phyloP scores from a whole-genome alignment of 1,284 basidiomycete species.

The Marasmius tenuissimus region DNA sequence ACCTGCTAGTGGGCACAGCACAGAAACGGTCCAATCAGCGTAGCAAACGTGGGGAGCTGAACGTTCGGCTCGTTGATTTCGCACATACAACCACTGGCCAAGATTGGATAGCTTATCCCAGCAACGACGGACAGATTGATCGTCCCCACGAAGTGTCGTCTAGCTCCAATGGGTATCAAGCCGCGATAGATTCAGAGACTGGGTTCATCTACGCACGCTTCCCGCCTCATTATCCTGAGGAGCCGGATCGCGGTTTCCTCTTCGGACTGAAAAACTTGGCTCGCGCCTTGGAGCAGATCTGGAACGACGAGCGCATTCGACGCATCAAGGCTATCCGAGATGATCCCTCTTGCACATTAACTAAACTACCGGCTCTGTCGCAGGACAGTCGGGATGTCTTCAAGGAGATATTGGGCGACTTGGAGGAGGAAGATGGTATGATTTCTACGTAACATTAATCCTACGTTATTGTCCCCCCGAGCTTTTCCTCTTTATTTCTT shows the following conservation, averaged over 20 bases:
- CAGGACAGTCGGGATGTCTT: conserved; percentile 77
- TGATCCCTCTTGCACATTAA: conserved; percentile 43
- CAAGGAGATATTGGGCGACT: conserved; percentile 62
- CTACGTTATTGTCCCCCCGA: neutral
- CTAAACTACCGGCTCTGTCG: conserved; percentile 61
- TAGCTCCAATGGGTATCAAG: conserved; percentile 77
- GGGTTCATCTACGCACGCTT: conserved; percentile 85
- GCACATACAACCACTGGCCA: conserved; percentile 96
- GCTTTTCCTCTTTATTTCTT: neutral
- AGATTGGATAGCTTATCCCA: conserved; percentile 79
- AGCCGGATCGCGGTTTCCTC: conserved; percentile 93
- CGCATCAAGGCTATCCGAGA: conserved; percentile 66
- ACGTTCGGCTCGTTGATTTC: conserved; percentile 97
- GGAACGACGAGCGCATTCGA: conserved; percentile 77
- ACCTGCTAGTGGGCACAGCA: conserved; percentile 64
- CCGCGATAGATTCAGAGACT: conserved; percentile 75
- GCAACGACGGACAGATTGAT: conserved; percentile 33
- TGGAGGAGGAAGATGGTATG: conserved; percentile 62
- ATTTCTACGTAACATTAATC: conserved; percentile 56
- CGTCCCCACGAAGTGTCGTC: conserved; percentile 44
- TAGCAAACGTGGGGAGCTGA: conserved; percentile 86
- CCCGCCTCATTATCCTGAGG: conserved; percentile 86
- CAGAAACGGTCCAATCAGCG: conserved; percentile 58
- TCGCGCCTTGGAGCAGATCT: conserved; percentile 75
- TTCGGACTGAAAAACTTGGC: conserved; percentile 87